Conservation (phyloP, 2,329 filamentous ascomycete genomes). For the Raffaelea albimanens region DNA sequence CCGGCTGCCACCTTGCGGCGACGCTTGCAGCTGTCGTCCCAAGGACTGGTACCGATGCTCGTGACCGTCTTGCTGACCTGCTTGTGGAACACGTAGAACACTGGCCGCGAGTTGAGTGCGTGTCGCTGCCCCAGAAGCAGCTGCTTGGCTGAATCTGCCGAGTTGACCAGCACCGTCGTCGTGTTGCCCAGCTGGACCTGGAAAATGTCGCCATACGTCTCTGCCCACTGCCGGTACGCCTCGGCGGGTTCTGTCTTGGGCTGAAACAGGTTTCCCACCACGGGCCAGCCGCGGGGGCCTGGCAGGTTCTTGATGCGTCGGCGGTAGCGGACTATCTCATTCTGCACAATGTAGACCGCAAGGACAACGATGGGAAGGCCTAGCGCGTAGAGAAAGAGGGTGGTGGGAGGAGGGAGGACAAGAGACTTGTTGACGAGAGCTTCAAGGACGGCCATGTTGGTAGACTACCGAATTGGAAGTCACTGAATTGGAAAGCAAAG, state of each 20-base stretch:
- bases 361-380: not conserved
- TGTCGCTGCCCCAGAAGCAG: conserved; percentile 74
- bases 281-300: not conserved
- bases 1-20: conserved; percentile 70
- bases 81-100: conserved; percentile 70
- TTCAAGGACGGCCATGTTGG: no score
- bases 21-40: conserved; percentile 70
- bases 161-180: conserved; percentile 69
- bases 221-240: conserved; percentile 32
- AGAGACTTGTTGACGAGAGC: no score
- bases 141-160: conserved; percentile 61
- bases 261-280: not conserved
- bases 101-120: conserved; percentile 66
- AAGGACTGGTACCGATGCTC: conserved; percentile 72
- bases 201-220: conserved; percentile 53
- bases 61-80: conserved; percentile 66
- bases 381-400: no score
- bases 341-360: not conserved
- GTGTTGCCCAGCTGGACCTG: conserved; percentile 56
- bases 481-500: no score
- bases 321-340: not conserved
- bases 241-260: not conserved
- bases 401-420: no score
- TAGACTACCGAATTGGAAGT: no score
- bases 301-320: not conserved